A percentile compares a stretch with the other conserved stretches of the same genome.
phyloP scores from a whole-genome alignment of 1,284 basidiomycete genomes.

The Tilletia walkeri region DNA sequence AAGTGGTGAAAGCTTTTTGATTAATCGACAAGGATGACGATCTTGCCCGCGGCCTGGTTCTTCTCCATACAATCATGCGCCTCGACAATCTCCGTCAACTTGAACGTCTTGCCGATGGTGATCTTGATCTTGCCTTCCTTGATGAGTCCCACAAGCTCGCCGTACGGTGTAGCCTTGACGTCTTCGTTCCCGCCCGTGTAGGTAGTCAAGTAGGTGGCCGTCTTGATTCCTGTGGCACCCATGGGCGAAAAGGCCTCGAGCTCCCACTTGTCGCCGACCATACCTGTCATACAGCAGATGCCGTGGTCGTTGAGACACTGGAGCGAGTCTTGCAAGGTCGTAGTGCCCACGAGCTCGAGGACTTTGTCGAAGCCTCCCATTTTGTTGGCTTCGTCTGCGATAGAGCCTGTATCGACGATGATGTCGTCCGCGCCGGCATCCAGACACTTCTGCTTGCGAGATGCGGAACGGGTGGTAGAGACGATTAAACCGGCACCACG shows the following conservation, averaged over 20 bases:
- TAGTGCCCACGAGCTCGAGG: constrained; percentile 22
- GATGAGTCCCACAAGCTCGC: too few relatives aligned
- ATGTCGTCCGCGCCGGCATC: constrained; percentile 18
- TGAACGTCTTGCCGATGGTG: too few relatives aligned
- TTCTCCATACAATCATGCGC: too few relatives aligned
- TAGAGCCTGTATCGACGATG: constrained; percentile 20
- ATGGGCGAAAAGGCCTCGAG: constrained; percentile 22
- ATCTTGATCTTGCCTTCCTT: too few relatives aligned
- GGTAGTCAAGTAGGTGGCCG: too few relatives aligned
- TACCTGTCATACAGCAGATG: constrained; percentile 20
- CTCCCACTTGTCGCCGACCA: constrained; percentile 18
- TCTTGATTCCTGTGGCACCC: not conserved
- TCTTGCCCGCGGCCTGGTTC: too few relatives aligned
- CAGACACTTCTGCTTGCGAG: not conserved
- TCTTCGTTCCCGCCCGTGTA: too few relatives aligned
- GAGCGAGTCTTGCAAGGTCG: constrained; percentile 19
- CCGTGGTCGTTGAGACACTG: constrained; percentile 16
- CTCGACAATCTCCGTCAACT: too few relatives aligned
- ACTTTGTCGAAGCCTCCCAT: constrained; percentile 20
- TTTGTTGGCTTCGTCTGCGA: constrained; percentile 14
- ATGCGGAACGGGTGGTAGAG: constrained; percentile 19
- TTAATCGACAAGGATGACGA: too few relatives aligned
- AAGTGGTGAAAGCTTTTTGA: too few relatives aligned
- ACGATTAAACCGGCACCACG: constrained; percentile 5
- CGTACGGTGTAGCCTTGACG: too few relatives aligned